Conservation (phyloP, 1,284 basidiomycete genomes). For the Cryptococcus sp. region DNA sequence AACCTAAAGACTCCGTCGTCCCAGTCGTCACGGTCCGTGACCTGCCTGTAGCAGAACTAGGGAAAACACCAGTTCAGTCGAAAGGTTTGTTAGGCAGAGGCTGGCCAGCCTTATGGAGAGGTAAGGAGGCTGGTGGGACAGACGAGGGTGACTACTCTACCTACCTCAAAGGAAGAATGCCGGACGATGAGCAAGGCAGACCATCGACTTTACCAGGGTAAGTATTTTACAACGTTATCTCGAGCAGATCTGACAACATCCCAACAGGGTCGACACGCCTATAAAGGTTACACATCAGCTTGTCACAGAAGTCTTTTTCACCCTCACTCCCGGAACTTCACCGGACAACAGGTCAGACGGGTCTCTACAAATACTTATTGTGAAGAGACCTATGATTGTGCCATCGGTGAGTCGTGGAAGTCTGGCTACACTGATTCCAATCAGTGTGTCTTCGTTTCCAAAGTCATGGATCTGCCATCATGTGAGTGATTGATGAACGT, state of each 20-base stretch:
- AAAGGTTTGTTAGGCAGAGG: slow-evolving; percentile 4
- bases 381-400: slow-evolving; percentile 22
- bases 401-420: slow-evolving; percentile 27
- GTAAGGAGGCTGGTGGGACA: slow-evolving; percentile 11
- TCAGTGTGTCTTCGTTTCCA: slow-evolving; percentile 14
- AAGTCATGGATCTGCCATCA: slow-evolving; percentile 10
- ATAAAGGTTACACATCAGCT: slow-evolving; percentile 31
- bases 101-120: slow-evolving; percentile 14
- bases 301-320: slow-evolving; percentile 33
- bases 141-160: slow-evolving; percentile 9
- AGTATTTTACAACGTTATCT: not conserved
- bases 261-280: slow-evolving; percentile 30
- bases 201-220: slow-evolving; percentile 17
- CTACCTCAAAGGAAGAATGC: slow-evolving; percentile 12
- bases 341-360: slow-evolving; percentile 17
- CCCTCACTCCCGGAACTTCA: slow-evolving; percentile 29
- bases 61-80: slow-evolving; percentile 11
- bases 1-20: slow-evolving; percentile 6
- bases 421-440: not conserved
- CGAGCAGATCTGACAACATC: not conserved
- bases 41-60: slow-evolving; percentile 13
- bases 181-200: slow-evolving; percentile 12
- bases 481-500: slow-evolving; percentile 4
- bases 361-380: slow-evolving; percentile 16
- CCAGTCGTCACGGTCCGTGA: slow-evolving; percentile 7